Base-by-base conservation (phyloP, 2,329 filamentous ascomycete species). In the Colletotrichum australisinense region DNA sequence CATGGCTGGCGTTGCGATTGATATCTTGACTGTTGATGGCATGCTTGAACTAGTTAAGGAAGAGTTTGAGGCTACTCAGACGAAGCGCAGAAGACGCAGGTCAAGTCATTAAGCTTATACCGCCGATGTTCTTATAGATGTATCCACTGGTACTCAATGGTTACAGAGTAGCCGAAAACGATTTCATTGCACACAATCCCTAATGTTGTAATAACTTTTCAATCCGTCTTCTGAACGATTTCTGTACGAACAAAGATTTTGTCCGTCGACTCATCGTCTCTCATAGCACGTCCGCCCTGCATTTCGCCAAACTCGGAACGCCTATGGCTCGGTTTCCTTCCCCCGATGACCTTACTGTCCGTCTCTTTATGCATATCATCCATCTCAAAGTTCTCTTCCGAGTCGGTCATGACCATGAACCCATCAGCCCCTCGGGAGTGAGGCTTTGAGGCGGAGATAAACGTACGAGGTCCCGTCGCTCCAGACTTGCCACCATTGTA, bases 1-100 rank as follows among this genome's bases (percentile, higher is more conserved):
- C 3, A 77, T 89, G 56, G 86, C 87, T 1, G 85, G 85, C 3
- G 84, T 85, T 1, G 88, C 84, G 0, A 72, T 88, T 3, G 87
- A 89, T 70, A 81, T 89, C 0, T 75, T 89, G 63, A 82, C 81
- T 0, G 79, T 83, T 7, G 77, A 84, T 4, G 82, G 81, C 0
- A 74, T 89, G 19, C 76, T 88, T 9, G 80, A 82, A 6, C 79
- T 82, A 46, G 81, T 87, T 12, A 85, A 85, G 78, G 78, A 79
- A 67, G 81, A 83, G 57, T 88, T 75, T 24, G 62, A 42, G 22
- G 38, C 63, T 11, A 84, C 85, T 82, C 58, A 73, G 22, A 53
- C 60, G 24, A 59, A 60, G 22, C 65, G 53, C 19, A 63, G 65
- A 49, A 72, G 32, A 52, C 62, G 62, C 42, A 59, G 70, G 8